These are phyloP conservation scores for Pyrenula massariospora DNA, from an alignment of 495 filamentous ascomycete species.

Conservation along the genomic window DNA sequence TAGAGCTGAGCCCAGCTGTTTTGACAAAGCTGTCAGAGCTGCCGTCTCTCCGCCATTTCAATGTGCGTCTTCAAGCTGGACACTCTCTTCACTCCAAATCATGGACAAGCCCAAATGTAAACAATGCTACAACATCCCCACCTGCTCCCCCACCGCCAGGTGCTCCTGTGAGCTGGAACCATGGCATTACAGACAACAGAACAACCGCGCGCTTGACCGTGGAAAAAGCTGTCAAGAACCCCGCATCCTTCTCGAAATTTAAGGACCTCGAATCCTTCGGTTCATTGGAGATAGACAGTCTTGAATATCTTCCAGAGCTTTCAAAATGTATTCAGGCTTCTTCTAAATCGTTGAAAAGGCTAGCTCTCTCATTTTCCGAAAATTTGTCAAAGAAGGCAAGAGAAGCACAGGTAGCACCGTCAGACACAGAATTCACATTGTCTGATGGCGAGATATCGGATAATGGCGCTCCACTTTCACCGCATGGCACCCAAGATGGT, in stretches of 20 bases:
- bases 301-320: slow-evolving; percentile 43
- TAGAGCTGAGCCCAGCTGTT: slow-evolving; percentile 47
- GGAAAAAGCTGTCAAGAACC: not conserved
- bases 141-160: slow-evolving; percentile 1
- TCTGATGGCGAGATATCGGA: slow-evolving; percentile 26
- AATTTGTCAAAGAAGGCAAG: slow-evolving; percentile 35
- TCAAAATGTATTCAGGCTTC: slow-evolving; percentile 37
- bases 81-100: slow-evolving; percentile 20
- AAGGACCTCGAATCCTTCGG: slow-evolving; percentile 37
- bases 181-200: not conserved
- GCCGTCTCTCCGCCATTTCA: slow-evolving; percentile 17
- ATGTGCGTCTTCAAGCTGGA: slow-evolving; percentile 29
- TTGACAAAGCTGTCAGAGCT: slow-evolving; percentile 43
- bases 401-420: slow-evolving; percentile 32
- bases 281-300: slow-evolving; percentile 43
- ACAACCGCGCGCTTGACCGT: not conserved
- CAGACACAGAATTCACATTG: slow-evolving; percentile 35
- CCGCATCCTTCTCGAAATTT: slow-evolving; percentile 30
- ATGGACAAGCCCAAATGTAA: not conserved
- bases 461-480: slow-evolving; percentile 1
- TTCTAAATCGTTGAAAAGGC: slow-evolving; percentile 32
- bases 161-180: not conserved
- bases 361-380: slow-evolving; percentile 48
- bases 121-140: not conserved
- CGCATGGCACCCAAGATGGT: slow-evolving; percentile 1